phyloP scores from a whole-genome alignment of 495 filamentous ascomycete genomes.

The Haplographium delicatum region DNA sequence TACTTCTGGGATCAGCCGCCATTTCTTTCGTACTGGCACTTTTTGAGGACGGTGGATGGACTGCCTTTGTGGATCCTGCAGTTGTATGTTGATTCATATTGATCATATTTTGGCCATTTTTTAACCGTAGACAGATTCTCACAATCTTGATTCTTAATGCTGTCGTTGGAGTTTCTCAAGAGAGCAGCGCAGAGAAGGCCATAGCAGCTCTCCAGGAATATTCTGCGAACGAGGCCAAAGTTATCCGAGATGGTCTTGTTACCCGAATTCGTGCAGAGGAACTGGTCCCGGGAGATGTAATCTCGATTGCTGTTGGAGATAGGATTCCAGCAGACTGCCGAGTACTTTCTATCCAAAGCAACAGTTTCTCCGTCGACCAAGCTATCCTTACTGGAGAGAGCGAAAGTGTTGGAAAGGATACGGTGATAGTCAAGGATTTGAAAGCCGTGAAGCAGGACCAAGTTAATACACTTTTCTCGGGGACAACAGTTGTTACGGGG shows the following conservation, averaged over 20 bases:
- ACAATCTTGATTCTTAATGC: conserved; percentile 97
- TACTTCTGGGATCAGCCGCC: conserved; percentile 87
- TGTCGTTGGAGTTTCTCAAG: conserved; percentile 95
- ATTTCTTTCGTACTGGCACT: conserved; percentile 92
- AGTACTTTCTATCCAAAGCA: conserved; percentile 86
- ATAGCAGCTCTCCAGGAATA: conserved; percentile 99
- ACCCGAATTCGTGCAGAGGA: conserved; percentile 86
- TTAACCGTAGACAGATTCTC: conserved; percentile 62
- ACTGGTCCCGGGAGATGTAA: conserved; percentile 90
- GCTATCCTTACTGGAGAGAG: conserved; percentile 97
- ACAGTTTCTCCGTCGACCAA: conserved; percentile 94
- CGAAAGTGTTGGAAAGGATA: conserved; percentile 91
- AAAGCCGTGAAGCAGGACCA: conserved; percentile 97
- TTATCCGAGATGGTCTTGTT: conserved; percentile 71
- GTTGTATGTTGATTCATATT: conserved; percentile 57
- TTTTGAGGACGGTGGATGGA: conserved; percentile 90
- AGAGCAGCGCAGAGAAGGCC: conserved; percentile 97
- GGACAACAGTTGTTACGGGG: conserved; percentile 93
- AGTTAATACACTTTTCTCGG: conserved; percentile 96
- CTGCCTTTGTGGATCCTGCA: conserved; percentile 95
- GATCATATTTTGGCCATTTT: not conserved
- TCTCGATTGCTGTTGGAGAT: conserved; percentile 86
- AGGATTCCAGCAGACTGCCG: conserved; percentile 96
- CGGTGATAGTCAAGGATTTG: conserved; percentile 59
- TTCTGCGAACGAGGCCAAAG: conserved; percentile 95